Conservation (phyloP, 208 protist genomes). For the Angomonas ambiguus region DNA sequence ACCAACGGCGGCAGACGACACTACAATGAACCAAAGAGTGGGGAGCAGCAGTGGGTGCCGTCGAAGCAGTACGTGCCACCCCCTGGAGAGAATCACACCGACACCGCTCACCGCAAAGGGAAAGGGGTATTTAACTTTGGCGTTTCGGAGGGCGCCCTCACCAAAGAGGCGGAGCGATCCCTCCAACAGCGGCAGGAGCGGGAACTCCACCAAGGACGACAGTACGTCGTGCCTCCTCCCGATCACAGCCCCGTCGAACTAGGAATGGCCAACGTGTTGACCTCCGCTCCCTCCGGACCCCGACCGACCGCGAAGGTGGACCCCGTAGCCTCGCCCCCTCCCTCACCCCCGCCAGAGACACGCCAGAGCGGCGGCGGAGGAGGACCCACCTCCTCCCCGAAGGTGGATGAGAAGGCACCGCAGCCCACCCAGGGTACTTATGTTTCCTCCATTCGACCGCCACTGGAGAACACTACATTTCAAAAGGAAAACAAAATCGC, state of each 20-base stretch:
- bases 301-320: neutral
- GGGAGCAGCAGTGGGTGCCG: slow-evolving; percentile 29
- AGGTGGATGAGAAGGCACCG: no score
- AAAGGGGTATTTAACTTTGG: slow-evolving; percentile 17
- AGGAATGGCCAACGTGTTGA: slow-evolving; percentile 23
- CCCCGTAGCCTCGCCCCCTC: neutral
- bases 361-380: neutral
- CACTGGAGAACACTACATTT: neutral
- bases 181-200: slow-evolving; percentile 13
- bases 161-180: slow-evolving; percentile 12
- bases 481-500: neutral
- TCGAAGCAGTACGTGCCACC: slow-evolving; percentile 21
- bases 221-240: slow-evolving; percentile 29
- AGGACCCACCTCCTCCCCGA: neutral
- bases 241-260: slow-evolving; percentile 57
- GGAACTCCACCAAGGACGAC: slow-evolving; percentile 5
- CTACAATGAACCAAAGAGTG: slow-evolving; percentile 43
- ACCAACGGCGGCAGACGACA: slow-evolving; percentile 67
- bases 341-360: neutral
- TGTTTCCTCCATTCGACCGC: neutral
- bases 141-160: slow-evolving; percentile 4
- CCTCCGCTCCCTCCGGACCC: neutral
- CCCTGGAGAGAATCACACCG: neutral
- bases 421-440: neutral
- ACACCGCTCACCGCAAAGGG: slow-evolving; percentile 12